Evolutionary conservation across 345 rosid genomes (phyloP).

Genomic region (Leavenworthia alabamica): DNA sequence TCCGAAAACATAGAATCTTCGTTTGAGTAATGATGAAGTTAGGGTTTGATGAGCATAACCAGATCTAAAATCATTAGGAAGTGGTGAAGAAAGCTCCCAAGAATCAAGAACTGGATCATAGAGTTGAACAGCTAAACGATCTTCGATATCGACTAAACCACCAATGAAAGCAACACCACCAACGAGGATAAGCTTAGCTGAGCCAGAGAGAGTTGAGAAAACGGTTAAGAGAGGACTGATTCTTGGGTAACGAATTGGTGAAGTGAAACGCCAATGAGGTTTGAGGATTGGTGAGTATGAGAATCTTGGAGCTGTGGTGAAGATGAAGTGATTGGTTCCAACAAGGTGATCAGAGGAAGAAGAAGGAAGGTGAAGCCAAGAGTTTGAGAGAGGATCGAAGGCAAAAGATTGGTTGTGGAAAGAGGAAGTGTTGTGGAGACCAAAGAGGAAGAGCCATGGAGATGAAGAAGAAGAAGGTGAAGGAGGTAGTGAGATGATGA

Average conservation of each 20-base stretch:
- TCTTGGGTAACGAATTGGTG: constrained; percentile 49
- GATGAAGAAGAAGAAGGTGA: constrained; percentile 12
- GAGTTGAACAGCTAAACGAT: constrained; percentile 59
- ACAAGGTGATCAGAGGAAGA: constrained; percentile 31
- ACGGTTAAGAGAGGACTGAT: constrained; percentile 61
- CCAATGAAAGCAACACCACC: constrained; percentile 41
- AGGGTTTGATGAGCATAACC: constrained; percentile 42
- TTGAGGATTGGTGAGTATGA: constrained; percentile 53
- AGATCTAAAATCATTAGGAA: constrained; percentile 63
- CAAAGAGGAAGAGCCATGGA: constrained; percentile 91
- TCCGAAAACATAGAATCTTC: constrained; percentile 60
- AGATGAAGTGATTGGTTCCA: constrained; percentile 60
- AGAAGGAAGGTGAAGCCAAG: constrained; percentile 68
- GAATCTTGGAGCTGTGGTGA: constrained; percentile 63
- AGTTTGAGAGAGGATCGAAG: constrained; percentile 59
- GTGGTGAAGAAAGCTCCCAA: constrained; percentile 69
- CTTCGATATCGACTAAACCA: constrained; percentile 70
- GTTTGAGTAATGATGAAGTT: constrained; percentile 51
- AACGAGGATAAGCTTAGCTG: constrained; percentile 47
- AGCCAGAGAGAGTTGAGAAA: constrained; percentile 24
- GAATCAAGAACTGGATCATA: constrained; percentile 50
- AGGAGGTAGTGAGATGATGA: constrained; percentile 37
- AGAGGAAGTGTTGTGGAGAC: constrained; percentile 77
- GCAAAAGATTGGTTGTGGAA: constrained; percentile 77
- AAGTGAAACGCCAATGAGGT: constrained; percentile 43